Conservation (phyloP, 1,139 yeast species). For the Keqinozyma sinolaborantium region DNA sequence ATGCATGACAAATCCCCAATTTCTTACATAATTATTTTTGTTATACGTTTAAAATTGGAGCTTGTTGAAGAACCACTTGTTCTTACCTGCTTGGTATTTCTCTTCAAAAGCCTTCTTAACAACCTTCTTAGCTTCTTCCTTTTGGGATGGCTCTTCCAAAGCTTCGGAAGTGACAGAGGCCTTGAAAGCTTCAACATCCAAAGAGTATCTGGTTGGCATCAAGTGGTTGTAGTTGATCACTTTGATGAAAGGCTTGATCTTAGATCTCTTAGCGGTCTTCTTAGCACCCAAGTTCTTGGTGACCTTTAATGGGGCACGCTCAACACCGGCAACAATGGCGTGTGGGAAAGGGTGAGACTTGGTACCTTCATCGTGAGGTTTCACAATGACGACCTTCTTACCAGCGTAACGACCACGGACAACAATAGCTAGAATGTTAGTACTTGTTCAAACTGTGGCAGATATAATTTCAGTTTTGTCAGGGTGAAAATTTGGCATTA, state of each 20-base stretch:
- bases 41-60: constrained; percentile 74
- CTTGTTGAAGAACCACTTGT: constrained; percentile 99
- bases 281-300: constrained; percentile 94
- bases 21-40: constrained; percentile 9
- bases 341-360: constrained; percentile 99
- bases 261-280: constrained; percentile 96
- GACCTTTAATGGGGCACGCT: constrained; percentile 97
- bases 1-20: constrained; percentile 26
- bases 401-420: constrained; percentile 99
- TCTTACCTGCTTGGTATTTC: constrained; percentile 99
- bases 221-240: constrained; percentile 99
- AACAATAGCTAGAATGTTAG: constrained; percentile 79
- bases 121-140: constrained; percentile 98
- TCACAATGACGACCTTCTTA: constrained; percentile 99
- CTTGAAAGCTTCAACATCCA: constrained; percentile 96
- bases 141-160: constrained; percentile 96
- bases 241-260: constrained; percentile 99
- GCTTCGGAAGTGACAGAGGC: constrained; percentile 88
- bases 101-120: constrained; percentile 99
- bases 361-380: constrained; percentile 99
- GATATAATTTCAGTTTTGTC: too few relatives aligned
- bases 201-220: constrained; percentile 99
- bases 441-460: too few relatives aligned
- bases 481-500: too few relatives aligned
- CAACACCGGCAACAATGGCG: constrained; percentile 99